Evolutionary conservation across 2,329 filamentous ascomycete species (phyloP), one percentile per base, ranked within the genome.

Genomic region (Penicillium olsonii): DNA sequence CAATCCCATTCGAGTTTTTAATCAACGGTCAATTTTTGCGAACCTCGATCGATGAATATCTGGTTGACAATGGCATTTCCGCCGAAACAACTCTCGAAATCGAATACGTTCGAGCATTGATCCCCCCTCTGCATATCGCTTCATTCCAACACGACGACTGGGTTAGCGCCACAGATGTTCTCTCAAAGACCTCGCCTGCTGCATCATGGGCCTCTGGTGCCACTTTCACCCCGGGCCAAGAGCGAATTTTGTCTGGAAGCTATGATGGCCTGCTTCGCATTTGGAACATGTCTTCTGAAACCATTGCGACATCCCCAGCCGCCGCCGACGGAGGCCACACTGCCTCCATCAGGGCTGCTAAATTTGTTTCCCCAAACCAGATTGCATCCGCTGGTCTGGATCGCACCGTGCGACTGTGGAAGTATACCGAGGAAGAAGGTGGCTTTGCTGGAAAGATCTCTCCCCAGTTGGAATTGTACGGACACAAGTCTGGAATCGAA

Each of bases 91-190:
- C 87, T 4, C 76, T 99, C 44, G 87, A 87, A 29, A 81, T 99
- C 49, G 92, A 97, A 76, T 99, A 97, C 72, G 90, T 96, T 29
- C 87, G 91, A 63, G 94, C 91, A 56, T 77, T 96, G 60, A 84
- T 96, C 52, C 94, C 94, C 7, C 94, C 94, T 15, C 80, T 88
- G 29, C 92, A 94, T 69, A 85, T 95, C 61, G 87, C 91, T 11
- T 94, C 88, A 66, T 99, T 96, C 69, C 87, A 96, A 75, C 92
- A 99, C 70, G 92, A 99, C 66, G 94, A 97, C 71, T 99, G 94
- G 94, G 88, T 99, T 41, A 90, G 89, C 68, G 83, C 84, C 20
- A 84, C 97, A 20, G 91, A 96, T 69, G 82, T 95, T 4, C 77
- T 95, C 19, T 92, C 90, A 0, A 70, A 73, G 12, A 84, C 80